Conservation (phyloP, 2,329 filamentous ascomycete genomes). For the Talaromyces sp. region DNA sequence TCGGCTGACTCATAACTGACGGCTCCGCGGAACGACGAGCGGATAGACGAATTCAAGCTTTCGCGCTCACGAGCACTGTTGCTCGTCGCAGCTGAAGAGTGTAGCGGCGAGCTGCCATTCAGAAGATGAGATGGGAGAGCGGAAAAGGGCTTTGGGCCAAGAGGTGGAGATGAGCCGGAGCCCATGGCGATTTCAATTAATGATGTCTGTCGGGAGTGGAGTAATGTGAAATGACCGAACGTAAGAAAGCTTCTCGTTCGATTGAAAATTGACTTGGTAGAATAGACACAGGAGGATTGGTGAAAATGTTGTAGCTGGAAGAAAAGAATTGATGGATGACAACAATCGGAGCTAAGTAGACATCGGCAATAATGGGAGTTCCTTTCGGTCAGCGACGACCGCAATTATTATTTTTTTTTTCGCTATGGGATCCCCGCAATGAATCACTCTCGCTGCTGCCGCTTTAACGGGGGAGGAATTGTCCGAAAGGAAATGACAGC, state of each 20-base stretch:
- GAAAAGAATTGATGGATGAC: neutral
- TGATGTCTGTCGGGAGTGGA: neutral
- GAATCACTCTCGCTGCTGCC: neutral
- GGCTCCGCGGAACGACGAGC: slow-evolving; percentile 50
- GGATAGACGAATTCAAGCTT: slow-evolving; percentile 56
- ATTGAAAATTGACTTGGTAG: neutral
- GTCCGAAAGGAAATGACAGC: neutral
- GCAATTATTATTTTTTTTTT: neutral
- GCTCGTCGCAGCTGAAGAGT: slow-evolving; percentile 27
- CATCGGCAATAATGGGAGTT: slow-evolving; percentile 6
- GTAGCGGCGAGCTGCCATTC: slow-evolving; percentile 54
- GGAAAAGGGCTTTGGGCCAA: slow-evolving; percentile 47
- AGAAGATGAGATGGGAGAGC: slow-evolving; percentile 56
- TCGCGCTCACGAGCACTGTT: slow-evolving; percentile 53
- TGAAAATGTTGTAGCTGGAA: neutral
- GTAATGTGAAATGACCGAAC: neutral
- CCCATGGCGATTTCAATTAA: slow-evolving; percentile 10
- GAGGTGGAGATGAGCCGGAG: slow-evolving; percentile 35
- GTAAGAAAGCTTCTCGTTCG: neutral
- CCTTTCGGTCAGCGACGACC: slow-evolving; percentile 17
- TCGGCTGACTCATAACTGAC: slow-evolving; percentile 28
- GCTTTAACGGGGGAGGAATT: slow-evolving; percentile 6
- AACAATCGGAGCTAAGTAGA: slow-evolving; percentile 8
- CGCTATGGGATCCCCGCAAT: slow-evolving; percentile 11
- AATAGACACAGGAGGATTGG: neutral